phyloP scores from a whole-genome alignment of 2,329 filamentous ascomycete genomes.

The Scytalidium sp. region DNA sequence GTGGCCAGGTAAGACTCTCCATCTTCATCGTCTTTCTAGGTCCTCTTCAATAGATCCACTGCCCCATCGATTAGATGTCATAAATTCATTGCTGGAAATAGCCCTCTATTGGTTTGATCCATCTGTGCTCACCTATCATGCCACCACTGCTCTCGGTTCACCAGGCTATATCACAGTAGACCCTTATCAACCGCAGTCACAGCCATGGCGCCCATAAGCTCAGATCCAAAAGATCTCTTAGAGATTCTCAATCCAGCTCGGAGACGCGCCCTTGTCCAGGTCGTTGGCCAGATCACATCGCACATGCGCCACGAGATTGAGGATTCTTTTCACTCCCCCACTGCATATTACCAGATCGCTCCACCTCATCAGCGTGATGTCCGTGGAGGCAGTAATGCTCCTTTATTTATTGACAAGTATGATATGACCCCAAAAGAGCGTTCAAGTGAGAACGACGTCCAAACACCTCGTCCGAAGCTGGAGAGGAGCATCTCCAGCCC shows the following conservation, averaged over 20 bases:
- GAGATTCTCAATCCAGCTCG: constrained; percentile 51
- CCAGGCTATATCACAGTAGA: too few species aligned
- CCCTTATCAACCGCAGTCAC: not conserved
- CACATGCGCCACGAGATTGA: constrained; percentile 53
- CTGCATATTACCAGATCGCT: not conserved
- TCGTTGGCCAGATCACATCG: constrained; percentile 49
- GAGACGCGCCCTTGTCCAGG: constrained; percentile 47
- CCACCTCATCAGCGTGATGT: constrained; percentile 63
- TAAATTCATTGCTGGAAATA: too few species aligned
- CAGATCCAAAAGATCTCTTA: constrained; percentile 23
- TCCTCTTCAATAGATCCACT: too few species aligned
- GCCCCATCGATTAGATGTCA: too few species aligned
- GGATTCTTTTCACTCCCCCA: constrained; percentile 24
- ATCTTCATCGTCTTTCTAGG: too few species aligned
- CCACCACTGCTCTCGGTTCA: too few species aligned
- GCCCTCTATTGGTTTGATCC: too few species aligned
- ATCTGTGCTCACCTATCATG: too few species aligned
- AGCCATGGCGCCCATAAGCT: constrained; percentile 18
- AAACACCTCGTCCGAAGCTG: constrained; percentile 15
- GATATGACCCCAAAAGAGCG: constrained; percentile 2
- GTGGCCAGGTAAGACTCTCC: too few species aligned
- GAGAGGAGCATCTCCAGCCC: constrained; percentile 16
- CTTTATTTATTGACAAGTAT: constrained; percentile 20
- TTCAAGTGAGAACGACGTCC: not conserved
- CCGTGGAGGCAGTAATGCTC: constrained; percentile 7